Evolutionary conservation across 495 filamentous ascomycete genomes (phyloP).

Genomic region (Chaetomium fimeti): DNA sequence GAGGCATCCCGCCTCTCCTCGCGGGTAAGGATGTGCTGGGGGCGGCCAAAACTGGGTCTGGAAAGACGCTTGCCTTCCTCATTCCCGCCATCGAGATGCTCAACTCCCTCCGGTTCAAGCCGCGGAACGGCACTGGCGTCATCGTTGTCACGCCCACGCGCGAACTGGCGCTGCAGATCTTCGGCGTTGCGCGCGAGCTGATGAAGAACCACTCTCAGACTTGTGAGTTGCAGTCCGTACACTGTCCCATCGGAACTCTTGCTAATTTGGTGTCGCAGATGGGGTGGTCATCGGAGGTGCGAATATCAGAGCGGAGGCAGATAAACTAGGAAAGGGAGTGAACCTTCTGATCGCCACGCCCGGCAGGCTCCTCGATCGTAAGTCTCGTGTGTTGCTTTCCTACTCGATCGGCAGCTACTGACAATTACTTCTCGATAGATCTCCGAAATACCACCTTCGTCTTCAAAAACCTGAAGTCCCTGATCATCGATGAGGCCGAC

Average conservation of each 20-base stretch:
- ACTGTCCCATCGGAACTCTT: neutral
- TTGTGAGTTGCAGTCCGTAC: slow-evolving; percentile 19
- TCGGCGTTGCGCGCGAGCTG: slow-evolving; percentile 88
- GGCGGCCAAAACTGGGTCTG: slow-evolving; percentile 93
- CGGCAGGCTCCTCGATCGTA: slow-evolving; percentile 80
- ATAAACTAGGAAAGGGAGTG: slow-evolving; percentile 90
- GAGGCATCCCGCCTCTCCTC: slow-evolving; percentile 82
- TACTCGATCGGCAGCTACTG: neutral
- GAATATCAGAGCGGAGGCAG: slow-evolving; percentile 85
- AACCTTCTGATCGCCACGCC: slow-evolving; percentile 94
- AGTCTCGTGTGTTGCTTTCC: neutral
- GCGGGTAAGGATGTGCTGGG: slow-evolving; percentile 93
- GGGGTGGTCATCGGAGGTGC: slow-evolving; percentile 96
- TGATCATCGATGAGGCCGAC: slow-evolving; percentile 92
- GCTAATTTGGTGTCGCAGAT: slow-evolving; percentile 41
- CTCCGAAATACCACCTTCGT: slow-evolving; percentile 91
- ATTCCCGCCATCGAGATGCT: slow-evolving; percentile 97
- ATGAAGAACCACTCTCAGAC: slow-evolving; percentile 81
- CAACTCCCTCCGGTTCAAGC: slow-evolving; percentile 80
- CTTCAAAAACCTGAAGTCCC: slow-evolving; percentile 77
- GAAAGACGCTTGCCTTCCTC: slow-evolving; percentile 93
- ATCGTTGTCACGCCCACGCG: slow-evolving; percentile 85
- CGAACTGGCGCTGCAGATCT: slow-evolving; percentile 93
- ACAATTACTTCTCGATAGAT: slow-evolving; percentile 38
- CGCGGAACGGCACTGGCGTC: slow-evolving; percentile 72